Conservation (phyloP, 1,284 basidiomycete genomes). For the Cystobasidiaceae sp. region DNA sequence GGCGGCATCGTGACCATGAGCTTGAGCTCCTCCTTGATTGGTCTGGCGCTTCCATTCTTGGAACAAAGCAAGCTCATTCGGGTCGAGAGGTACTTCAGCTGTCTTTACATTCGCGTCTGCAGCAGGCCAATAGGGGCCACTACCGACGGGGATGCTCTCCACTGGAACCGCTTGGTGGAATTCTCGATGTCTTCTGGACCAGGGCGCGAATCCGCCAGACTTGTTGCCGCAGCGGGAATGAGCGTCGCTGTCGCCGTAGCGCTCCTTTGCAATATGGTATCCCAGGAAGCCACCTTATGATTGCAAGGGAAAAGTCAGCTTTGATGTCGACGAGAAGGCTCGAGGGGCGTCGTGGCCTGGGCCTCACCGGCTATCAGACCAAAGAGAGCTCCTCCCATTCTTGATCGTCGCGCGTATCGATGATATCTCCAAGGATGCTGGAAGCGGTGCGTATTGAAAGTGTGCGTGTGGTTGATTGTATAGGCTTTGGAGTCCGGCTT, state of each 20-base stretch:
- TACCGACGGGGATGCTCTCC: background rate
- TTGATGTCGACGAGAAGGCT: background rate
- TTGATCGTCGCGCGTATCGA: slow-evolving; percentile 14
- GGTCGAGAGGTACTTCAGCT: background rate
- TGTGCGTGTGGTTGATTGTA: background rate
- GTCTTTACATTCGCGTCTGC: background rate
- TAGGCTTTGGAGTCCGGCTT: background rate
- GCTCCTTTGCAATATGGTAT: slow-evolving; percentile 25
- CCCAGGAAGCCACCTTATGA: slow-evolving; percentile 28
- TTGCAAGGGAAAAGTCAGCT: background rate
- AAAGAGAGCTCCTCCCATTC: slow-evolving; percentile 22
- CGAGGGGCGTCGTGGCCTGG: too few species aligned
- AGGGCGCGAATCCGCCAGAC: too few species aligned
- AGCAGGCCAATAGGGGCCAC: too few species aligned
- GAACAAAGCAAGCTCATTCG: slow-evolving; percentile 10
- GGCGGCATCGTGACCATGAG: background rate
- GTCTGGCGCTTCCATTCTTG: slow-evolving; percentile 27
- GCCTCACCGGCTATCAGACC: slow-evolving; percentile 13
- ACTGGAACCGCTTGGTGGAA: background rate
- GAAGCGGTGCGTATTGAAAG: background rate
- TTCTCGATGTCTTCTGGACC: background rate
- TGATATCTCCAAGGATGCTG: background rate
- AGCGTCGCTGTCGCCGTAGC: background rate
- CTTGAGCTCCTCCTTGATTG: background rate
- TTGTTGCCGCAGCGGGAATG: background rate